Percentiles rank a stretch among this genome's conserved stretches.
Evolutionary conservation across 176 grass and related monocot genomes (phyloP).

Genomic region (Panicum miliaceum): DNA sequence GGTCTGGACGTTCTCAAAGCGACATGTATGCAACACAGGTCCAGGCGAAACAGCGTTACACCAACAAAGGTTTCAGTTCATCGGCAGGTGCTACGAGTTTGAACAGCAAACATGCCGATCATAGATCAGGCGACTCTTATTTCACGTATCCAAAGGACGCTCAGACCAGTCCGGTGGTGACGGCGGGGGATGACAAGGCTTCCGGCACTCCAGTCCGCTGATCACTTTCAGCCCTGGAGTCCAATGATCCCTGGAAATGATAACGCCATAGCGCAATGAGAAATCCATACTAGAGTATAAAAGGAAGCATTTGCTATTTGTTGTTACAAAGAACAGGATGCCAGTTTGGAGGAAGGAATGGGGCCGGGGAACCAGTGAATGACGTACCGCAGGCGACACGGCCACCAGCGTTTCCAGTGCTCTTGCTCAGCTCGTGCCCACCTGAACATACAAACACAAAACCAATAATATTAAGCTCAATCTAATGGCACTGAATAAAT

Average conservation of each 20-base stretch:
- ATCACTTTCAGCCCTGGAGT: constrained; percentile 45
- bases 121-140: constrained; percentile 41
- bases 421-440: constrained; percentile 83
- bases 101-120: background rate
- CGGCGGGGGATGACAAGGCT: background rate
- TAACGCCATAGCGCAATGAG: background rate
- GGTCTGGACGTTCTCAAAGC: background rate
- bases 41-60: background rate
- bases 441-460: constrained; percentile 46
- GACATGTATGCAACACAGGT: background rate
- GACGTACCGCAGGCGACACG: constrained; percentile 73
- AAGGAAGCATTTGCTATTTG: background rate
- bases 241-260: constrained; percentile 52
- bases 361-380: background rate
- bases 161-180: no score
- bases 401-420: constrained; percentile 82
- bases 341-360: background rate
- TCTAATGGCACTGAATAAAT: background rate
- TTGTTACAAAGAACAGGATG: background rate
- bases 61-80: constrained; percentile 7
- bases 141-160: background rate
- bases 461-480: background rate
- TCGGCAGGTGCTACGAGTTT: background rate
- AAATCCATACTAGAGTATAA: background rate
- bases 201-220: background rate